Conservation (phyloP, 2,329 filamentous ascomycete genomes). For the Aspergillus melleus region DNA sequence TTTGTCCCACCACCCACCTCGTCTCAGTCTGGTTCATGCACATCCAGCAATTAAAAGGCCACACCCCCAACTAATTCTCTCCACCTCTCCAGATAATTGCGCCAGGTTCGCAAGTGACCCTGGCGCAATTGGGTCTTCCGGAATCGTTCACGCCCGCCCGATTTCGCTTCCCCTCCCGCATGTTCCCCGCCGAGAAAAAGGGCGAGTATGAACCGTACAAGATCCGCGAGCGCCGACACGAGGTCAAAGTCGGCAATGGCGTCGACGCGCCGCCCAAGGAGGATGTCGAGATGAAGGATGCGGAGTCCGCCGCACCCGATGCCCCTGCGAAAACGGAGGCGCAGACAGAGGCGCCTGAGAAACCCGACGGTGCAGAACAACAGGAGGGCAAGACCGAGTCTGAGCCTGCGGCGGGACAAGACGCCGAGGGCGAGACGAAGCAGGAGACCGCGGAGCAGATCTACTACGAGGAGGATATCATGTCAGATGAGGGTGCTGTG, state of each 20-base stretch:
- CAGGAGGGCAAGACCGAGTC: constrained; percentile 30
- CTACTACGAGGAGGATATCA: constrained; percentile 83
- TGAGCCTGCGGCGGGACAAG: constrained; percentile 24
- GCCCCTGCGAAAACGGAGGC: constrained; percentile 15
- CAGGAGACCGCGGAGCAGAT: constrained; percentile 46
- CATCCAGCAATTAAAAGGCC: not conserved
- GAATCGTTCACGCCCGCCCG: constrained; percentile 91
- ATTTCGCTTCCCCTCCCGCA: constrained; percentile 83
- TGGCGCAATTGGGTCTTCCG: constrained; percentile 85
- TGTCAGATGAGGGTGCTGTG: constrained; percentile 83
- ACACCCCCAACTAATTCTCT: constrained; percentile 3
- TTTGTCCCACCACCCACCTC: not conserved
- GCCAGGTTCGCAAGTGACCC: constrained; percentile 79
- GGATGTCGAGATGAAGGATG: constrained; percentile 50
- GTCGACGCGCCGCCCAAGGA: constrained; percentile 32
- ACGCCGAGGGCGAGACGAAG: constrained; percentile 27
- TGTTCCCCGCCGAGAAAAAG: constrained; percentile 78
- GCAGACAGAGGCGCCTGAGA: constrained; percentile 13
- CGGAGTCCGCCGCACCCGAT: constrained; percentile 27
- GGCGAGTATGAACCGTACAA: constrained; percentile 81
- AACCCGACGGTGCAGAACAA: constrained; percentile 25
- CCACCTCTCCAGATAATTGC: constrained; percentile 48
- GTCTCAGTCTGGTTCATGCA: not conserved
- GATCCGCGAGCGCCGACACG: constrained; percentile 57
- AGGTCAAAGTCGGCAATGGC: constrained; percentile 30